Base-by-base conservation (phyloP, 306 rosid species). In the Sicyos edulis region DNA sequence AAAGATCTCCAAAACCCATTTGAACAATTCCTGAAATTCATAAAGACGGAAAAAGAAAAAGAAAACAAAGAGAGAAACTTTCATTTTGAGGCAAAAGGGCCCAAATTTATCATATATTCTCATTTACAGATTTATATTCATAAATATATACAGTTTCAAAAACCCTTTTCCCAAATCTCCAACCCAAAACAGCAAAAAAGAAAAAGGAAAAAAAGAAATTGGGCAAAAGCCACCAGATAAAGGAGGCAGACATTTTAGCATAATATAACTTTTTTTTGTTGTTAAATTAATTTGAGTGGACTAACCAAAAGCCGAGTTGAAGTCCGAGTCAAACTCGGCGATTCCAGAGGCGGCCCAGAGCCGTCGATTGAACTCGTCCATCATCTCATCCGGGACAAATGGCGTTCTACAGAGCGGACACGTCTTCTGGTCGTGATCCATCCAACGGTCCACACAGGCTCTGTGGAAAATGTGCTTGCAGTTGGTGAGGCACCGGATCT, bases 371-470 rank as follows among this genome's bases (percentile, higher is more conserved):
- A 86, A 88, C 59, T 86, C 86, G 0, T 82, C 80, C 70, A 71
- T 67, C 83, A 76, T 81, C 64, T 80, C 78, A 55, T 85, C 84
- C 0, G 96, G 95, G 15, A 92, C 86, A 8, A 92, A 88, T 0
- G 86, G 84, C 10, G 92, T 90, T 75, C 98, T 80, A 67, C 98
- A 92, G 3, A 92, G 83, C 0, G 98, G 98, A 40, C 98, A 92
- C 4, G 96, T 90, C 17, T 82, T 88, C 83, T 90, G 98, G 70
- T 92, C 96, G 16, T 85, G 98, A 69, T 92, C 96, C 83, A 92
- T 85, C 98, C 98, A 92, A 76, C 98, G 90, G 88, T 92, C 98
- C 70, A 92, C 70, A 74, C 98, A 92, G 7, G 81, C 75, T 70
- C 87, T 62, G 77, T 92, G 98, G 78, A 92, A 92, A 56, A 92